A percentile compares a stretch with the other conserved stretches of the same genome.
Evolutionary conservation across 176 grass and related monocot species (phyloP).

Genomic region (Bonia amplexicaulis): DNA sequence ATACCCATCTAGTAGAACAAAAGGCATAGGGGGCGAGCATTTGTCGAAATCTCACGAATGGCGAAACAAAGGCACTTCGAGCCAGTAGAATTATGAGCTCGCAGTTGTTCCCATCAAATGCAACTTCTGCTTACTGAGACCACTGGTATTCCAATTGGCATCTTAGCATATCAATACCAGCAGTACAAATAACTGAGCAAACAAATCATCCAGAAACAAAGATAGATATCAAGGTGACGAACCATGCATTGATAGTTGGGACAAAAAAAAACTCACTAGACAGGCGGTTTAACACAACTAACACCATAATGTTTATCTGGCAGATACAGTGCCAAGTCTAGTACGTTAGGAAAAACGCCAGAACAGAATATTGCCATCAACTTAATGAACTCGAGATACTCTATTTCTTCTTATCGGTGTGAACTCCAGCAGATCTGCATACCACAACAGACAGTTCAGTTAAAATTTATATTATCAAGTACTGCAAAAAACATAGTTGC

Average conservation of each 20-base stretch:
- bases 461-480: not conserved
- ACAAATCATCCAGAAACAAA: not conserved
- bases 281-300: conserved; percentile 20
- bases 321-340: not conserved
- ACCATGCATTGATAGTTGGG: conserved; percentile 16
- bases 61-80: no score
- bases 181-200: not conserved
- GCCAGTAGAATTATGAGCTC: no score
- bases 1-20: no score
- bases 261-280: conserved; percentile 2
- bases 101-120: not conserved
- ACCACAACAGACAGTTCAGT: not conserved
- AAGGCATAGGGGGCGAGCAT: no score
- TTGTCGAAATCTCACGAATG: no score
- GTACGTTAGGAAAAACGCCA: conserved; percentile 24
- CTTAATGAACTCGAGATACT: conserved; percentile 8
- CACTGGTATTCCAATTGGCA: no score
- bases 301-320: conserved; percentile 22
- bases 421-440: conserved; percentile 34
- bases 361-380: not conserved
- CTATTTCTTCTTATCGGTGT: conserved; percentile 60
- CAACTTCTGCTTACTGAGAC: not conserved
- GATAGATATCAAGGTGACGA: not conserved
- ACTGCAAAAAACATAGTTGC: not conserved
- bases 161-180: not conserved